phyloP scores from a whole-genome alignment of 345 rosid species.

The Eucalyptus tenuipes region DNA sequence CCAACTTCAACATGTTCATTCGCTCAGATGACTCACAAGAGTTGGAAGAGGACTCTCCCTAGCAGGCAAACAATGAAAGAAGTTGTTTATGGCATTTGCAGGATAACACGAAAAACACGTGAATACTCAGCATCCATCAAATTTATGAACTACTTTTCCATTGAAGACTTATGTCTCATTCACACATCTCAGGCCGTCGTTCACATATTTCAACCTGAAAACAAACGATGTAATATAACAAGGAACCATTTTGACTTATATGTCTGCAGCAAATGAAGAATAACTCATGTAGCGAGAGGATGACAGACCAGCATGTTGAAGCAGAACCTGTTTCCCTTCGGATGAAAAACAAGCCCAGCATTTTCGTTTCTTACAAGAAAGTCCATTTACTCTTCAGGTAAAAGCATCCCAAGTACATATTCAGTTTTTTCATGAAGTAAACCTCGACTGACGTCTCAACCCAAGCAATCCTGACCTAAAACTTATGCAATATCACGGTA shows the following conservation, averaged over 20 bases:
- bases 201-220: background rate
- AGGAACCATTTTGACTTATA: background rate
- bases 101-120: background rate
- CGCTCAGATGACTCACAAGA: conserved; percentile 18
- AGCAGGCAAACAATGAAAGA: background rate
- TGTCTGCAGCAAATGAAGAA: background rate
- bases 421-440: background rate
- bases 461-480: background rate
- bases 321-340: background rate
- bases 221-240: background rate
- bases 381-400: background rate
- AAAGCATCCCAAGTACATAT: background rate
- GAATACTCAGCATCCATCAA: background rate
- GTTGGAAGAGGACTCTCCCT: background rate
- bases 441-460: background rate
- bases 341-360: background rate
- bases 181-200: background rate
- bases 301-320: background rate
- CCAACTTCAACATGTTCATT: conserved; percentile 16
- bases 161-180: background rate
- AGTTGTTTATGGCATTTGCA: background rate
- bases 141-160: background rate
- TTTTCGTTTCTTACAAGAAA: background rate
- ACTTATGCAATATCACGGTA: background rate
- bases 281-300: background rate